Conservation (phyloP, 176 grass and related monocot species). For the Oryza brachyantha region DNA sequence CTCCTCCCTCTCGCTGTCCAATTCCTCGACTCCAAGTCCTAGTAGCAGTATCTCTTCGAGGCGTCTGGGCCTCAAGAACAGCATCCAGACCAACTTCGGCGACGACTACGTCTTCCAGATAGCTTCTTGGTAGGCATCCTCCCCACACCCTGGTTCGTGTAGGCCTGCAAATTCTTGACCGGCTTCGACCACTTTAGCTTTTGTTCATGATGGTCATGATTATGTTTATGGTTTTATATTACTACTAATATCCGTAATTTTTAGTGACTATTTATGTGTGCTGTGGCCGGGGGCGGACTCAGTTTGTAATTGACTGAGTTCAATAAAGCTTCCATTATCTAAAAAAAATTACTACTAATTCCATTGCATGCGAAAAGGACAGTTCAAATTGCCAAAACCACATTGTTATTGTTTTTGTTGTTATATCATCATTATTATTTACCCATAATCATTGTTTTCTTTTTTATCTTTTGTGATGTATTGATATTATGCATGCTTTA, state of each 20-base stretch:
- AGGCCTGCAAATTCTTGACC: too few relatives aligned
- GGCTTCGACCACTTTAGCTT: not conserved
- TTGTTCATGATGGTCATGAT: not conserved
- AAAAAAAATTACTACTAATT: too few relatives aligned
- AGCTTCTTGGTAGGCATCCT: slow-evolving; percentile 56
- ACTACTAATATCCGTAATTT: too few relatives aligned
- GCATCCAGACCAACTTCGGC: slow-evolving; percentile 88
- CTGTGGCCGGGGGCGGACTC: too few relatives aligned
- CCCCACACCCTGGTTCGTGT: not conserved
- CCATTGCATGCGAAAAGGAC: not conserved
- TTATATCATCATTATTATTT: slow-evolving; percentile 12
- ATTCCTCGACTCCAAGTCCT: not conserved
- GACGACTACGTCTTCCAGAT: slow-evolving; percentile 95
- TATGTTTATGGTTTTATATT: not conserved
- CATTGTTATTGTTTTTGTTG: not conserved
- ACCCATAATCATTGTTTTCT: not conserved
- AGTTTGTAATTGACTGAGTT: too few relatives aligned
- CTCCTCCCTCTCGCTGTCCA: not conserved
- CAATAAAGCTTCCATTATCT: too few relatives aligned
- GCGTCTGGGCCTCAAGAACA: slow-evolving; percentile 62
- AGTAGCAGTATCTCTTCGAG: slow-evolving; percentile 7
- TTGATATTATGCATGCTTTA: not conserved
- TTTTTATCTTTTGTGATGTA: not conserved
- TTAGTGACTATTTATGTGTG: too few relatives aligned
- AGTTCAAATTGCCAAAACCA: not conserved